These are phyloP conservation scores for Aureobasidium zeae DNA, from an alignment of 2,329 filamentous ascomycete species.

Conservation along the genomic window DNA sequence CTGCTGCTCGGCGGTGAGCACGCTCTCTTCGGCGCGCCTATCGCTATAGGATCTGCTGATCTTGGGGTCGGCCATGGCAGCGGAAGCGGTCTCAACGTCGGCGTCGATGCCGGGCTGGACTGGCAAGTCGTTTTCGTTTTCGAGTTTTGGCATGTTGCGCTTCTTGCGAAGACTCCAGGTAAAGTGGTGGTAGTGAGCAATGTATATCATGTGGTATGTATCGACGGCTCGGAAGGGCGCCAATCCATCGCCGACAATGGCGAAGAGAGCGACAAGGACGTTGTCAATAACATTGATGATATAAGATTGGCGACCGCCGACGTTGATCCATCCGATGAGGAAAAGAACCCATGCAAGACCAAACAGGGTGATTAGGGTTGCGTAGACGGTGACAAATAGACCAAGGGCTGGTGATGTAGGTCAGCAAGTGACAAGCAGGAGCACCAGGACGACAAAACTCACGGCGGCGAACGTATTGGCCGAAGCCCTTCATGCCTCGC, in stretches of 20 bases:
- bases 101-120: constrained; percentile 18
- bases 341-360: constrained; percentile 86
- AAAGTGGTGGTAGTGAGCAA: constrained; percentile 60
- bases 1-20: constrained; percentile 58
- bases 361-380: constrained; percentile 72
- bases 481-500: constrained; percentile 68
- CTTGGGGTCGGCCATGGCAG: background rate
- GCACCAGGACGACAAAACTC: constrained; percentile 33
- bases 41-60: constrained; percentile 37
- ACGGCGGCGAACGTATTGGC: constrained; percentile 66
- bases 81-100: constrained; percentile 18
- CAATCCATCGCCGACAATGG: constrained; percentile 52
- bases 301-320: constrained; percentile 60
- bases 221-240: constrained; percentile 67
- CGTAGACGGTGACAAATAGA: constrained; percentile 76
- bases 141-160: constrained; percentile 51
- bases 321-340: constrained; percentile 76
- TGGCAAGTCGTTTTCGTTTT: constrained; percentile 62
- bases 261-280: constrained; percentile 53
- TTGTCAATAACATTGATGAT: constrained; percentile 48
- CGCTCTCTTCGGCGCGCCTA: constrained; percentile 44
- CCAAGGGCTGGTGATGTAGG: constrained; percentile 55
- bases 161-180: constrained; percentile 57
- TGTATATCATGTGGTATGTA: constrained; percentile 80
- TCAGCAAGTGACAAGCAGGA: background rate